Percentiles rank a stretch among this genome's conserved stretches.
Conservation (phyloP, 345 rosid genomes). For the Syzygium jambos region DNA sequence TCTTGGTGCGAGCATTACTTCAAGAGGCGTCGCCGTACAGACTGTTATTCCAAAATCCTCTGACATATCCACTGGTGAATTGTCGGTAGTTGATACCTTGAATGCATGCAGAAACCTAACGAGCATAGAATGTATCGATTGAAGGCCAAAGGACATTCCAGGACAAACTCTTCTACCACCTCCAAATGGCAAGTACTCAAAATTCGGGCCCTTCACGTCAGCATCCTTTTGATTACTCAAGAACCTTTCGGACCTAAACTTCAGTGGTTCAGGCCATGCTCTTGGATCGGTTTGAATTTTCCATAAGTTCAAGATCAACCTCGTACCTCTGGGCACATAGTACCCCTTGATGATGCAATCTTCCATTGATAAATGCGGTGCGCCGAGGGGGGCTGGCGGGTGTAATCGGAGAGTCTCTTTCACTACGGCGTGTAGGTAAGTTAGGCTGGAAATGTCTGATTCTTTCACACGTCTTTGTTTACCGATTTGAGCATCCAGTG, state of each 20-base stretch:
- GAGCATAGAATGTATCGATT: constrained; percentile 10
- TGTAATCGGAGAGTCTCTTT: constrained; percentile 23
- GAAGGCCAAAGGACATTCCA: constrained; percentile 12
- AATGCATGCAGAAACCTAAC: constrained; percentile 25
- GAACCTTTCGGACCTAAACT: constrained; percentile 28
- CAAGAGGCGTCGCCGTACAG: constrained; percentile 4
- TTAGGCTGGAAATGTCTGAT: constrained; percentile 16
- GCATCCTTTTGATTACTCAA: constrained; percentile 9
- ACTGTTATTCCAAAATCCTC: constrained; percentile 7
- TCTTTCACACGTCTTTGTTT: not conserved
- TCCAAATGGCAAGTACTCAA: constrained; percentile 34
- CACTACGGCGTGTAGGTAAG: constrained; percentile 20
- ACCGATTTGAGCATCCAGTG: not conserved
- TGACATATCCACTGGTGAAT: constrained; percentile 10
- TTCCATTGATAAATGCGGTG: constrained; percentile 6
- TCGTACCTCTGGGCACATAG: constrained; percentile 17
- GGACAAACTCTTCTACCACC: constrained; percentile 33
- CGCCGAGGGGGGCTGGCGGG: constrained; percentile 13
- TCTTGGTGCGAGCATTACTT: constrained; percentile 11
- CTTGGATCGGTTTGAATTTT: constrained; percentile 18
- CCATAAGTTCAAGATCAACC: constrained; percentile 19
- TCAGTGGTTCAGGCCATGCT: constrained; percentile 19
- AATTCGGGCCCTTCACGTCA: constrained; percentile 23
- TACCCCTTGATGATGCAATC: constrained; percentile 17
- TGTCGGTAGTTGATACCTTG: not conserved